These are phyloP conservation scores for Nyssa sinensis DNA, from an alignment of 148 eudicot genomes.

Conservation along the genomic window DNA sequence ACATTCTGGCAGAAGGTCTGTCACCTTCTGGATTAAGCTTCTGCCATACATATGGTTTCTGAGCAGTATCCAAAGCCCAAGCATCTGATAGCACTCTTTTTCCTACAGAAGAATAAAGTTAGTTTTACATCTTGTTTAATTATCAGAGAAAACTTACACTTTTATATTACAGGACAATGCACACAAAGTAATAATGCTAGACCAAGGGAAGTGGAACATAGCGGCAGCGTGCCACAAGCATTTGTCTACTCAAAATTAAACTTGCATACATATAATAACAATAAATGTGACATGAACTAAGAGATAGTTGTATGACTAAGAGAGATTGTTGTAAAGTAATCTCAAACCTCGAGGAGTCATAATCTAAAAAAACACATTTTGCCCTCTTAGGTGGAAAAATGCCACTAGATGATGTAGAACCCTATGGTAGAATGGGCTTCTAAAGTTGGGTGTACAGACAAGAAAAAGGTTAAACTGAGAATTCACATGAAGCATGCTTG, in stretches of 20 bases:
- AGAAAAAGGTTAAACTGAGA: too few species aligned
- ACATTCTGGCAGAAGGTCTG: constrained; percentile 98
- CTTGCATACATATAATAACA: background rate
- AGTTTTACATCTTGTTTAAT: background rate
- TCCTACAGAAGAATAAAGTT: constrained; percentile 44
- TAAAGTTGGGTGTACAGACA: too few species aligned
- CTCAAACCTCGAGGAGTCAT: background rate
- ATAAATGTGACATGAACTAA: background rate
- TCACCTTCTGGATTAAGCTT: constrained; percentile 93
- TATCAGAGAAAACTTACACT: background rate
- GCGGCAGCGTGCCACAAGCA: constrained; percentile 2
- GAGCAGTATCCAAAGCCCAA: constrained; percentile 98
- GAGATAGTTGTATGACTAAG: background rate
- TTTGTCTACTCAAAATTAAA: background rate
- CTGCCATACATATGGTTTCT: constrained; percentile 92
- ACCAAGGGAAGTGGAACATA: background rate
- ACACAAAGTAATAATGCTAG: background rate
- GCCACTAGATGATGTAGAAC: too few species aligned
- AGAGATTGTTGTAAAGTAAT: background rate
- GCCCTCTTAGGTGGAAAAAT: too few species aligned
- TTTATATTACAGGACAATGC: background rate
- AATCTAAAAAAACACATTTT: too few species aligned
- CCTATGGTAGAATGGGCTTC: too few species aligned
- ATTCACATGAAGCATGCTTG: too few species aligned
- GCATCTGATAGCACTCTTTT: constrained; percentile 91